Evolutionary conservation across 176 grass and related monocot genomes (phyloP).

Genomic region (Carex cristatella): DNA sequence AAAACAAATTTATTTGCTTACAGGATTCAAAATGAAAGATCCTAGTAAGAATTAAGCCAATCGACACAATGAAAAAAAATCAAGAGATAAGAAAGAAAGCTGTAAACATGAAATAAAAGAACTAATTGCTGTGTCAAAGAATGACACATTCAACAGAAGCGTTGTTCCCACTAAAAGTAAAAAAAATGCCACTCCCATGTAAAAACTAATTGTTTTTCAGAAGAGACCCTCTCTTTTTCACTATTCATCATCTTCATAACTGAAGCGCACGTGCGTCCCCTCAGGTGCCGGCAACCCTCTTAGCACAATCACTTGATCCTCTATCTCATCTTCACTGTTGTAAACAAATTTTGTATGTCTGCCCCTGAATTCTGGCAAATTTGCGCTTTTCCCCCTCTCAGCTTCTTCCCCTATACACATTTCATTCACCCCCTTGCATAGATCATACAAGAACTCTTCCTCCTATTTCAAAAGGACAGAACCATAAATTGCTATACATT

Average conservation of each 20-base stretch:
- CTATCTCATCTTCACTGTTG: constrained; percentile 41
- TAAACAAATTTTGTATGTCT: constrained; percentile 30
- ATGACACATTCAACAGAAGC: neutral
- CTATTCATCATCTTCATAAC: constrained; percentile 23
- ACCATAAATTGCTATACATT: neutral
- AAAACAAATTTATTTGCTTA: neutral
- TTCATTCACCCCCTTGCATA: constrained; percentile 2
- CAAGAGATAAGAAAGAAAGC: neutral
- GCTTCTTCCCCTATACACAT: constrained; percentile 3
- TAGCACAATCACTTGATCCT: constrained; percentile 15
- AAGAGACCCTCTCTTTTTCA: neutral
- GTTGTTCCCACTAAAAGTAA: neutral
- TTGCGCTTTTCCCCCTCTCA: neutral
- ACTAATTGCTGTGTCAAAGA: neutral
- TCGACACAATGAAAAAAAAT: neutral
- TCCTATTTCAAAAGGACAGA: constrained; percentile 9
- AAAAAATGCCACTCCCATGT: neutral
- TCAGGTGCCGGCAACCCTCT: constrained; percentile 27
- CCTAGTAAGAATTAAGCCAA: neutral
- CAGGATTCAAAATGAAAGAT: neutral
- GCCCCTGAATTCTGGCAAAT: constrained; percentile 16
- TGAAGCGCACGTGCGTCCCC: constrained; percentile 26
- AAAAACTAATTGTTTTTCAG: neutral
- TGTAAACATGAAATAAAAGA: neutral
- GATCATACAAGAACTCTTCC: constrained; percentile 10